A percentile compares a stretch with the other conserved stretches of the same genome.
Evolutionary conservation across 371 early-diverging fungal genomes (phyloP).

Genomic region (Apophysomyces elegans): DNA sequence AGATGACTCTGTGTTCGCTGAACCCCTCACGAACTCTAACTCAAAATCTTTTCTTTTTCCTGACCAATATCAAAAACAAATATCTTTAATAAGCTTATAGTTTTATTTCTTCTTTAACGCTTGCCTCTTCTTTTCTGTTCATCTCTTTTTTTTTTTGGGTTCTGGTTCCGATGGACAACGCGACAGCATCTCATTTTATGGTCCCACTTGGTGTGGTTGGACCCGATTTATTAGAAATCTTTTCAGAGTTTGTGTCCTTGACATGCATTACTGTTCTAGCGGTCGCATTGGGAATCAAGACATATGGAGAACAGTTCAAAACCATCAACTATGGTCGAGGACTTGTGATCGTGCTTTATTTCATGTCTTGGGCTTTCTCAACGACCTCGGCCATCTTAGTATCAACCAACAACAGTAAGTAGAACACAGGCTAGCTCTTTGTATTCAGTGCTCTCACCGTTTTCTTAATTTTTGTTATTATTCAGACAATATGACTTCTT

Average conservation of each 20-base stretch:
- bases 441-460: background rate
- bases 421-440: too few species aligned
- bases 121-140: background rate
- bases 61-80: background rate
- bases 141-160: background rate
- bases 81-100: background rate
- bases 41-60: background rate
- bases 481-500: slow-evolving; percentile 24
- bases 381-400: slow-evolving; percentile 21
- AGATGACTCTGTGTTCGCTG: too few species aligned
- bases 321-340: slow-evolving; percentile 22
- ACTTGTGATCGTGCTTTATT: slow-evolving; percentile 21
- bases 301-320: slow-evolving; percentile 20
- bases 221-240: slow-evolving; percentile 22
- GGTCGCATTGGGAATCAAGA: slow-evolving; percentile 18
- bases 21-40: background rate
- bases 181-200: background rate
- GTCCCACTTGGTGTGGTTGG: slow-evolving; percentile 15
- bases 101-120: background rate
- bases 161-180: background rate
- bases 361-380: slow-evolving; percentile 25
- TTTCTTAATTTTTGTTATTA: background rate
- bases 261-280: slow-evolving; percentile 25
- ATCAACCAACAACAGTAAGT: slow-evolving; percentile 29
- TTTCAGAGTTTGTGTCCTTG: slow-evolving; percentile 26